Conservation (phyloP, 2,329 filamentous ascomycete genomes). For the Alternaria sp. region DNA sequence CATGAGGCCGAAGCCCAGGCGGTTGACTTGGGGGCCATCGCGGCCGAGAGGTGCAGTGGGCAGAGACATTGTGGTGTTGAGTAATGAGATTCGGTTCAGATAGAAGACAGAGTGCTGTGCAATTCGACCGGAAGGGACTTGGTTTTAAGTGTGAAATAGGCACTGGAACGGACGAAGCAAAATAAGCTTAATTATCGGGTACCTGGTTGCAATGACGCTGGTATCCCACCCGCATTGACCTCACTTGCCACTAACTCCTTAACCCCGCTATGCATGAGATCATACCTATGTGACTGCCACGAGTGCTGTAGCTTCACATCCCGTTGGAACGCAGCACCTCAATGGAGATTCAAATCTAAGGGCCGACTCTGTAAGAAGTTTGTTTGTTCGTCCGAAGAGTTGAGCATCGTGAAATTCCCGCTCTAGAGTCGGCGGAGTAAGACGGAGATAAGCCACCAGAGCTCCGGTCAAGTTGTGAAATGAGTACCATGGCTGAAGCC, state of each 20-base stretch:
- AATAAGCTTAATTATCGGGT: background rate
- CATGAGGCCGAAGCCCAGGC: conserved; percentile 63
- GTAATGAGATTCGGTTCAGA: background rate
- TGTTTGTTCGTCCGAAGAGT: background rate
- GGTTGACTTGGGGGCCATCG: conserved; percentile 59
- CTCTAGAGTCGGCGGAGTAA: background rate
- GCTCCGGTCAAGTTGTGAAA: background rate
- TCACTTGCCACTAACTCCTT: background rate
- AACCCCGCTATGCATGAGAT: conserved; percentile 6
- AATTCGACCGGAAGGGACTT: background rate
- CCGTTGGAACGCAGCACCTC: background rate
- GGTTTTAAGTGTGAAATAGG: background rate
- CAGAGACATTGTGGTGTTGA: conserved; percentile 35
- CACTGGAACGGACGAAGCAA: background rate
- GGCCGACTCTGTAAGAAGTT: background rate
- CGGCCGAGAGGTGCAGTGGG: conserved; percentile 58
- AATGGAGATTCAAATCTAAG: background rate
- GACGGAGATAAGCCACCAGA: background rate
- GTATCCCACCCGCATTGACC: background rate
- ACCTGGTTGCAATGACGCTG: conserved; percentile 4
- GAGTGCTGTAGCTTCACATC: background rate
- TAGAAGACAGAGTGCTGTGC: background rate
- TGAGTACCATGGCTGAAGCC: background rate
- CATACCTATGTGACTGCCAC: background rate
- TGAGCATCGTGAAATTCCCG: background rate